Evolutionary conservation across 345 rosid species (phyloP).

Genomic region (Zanthoxylum bungeanum): DNA sequence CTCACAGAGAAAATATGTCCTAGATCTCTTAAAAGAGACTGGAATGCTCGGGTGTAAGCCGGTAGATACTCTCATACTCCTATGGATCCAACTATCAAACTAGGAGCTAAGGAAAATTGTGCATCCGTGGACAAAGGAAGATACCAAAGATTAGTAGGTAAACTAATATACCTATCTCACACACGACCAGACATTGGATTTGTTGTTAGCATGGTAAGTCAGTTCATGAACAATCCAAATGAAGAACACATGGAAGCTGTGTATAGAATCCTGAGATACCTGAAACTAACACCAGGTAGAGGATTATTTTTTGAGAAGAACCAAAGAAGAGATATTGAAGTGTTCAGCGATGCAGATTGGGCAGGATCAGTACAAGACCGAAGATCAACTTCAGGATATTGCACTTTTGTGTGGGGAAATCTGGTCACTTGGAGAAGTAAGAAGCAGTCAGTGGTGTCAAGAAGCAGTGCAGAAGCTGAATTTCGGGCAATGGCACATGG

Average conservation of each 20-base stretch:
- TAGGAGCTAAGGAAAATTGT: not conserved
- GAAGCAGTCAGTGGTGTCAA: not conserved
- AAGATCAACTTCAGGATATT: not conserved
- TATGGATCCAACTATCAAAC: not conserved
- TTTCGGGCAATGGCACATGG: not conserved
- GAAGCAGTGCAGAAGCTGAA: not conserved
- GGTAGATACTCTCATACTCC: no score
- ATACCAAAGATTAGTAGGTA: no score
- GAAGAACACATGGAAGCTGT: not conserved
- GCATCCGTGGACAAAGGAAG: not conserved
- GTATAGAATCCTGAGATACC: not conserved
- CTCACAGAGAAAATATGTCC: not conserved
- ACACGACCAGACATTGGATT: not conserved
- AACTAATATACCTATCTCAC: not conserved
- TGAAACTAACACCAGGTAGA: not conserved
- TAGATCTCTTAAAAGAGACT: not conserved
- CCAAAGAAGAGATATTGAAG: not conserved
- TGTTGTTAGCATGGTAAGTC: not conserved
- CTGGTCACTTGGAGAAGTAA: not conserved
- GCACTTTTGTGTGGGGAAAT: not conserved
- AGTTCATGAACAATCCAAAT: not conserved
- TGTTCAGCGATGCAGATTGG: no score
- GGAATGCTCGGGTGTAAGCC: not conserved
- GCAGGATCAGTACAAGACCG: not conserved
- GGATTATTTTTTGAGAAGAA: not conserved